Percentiles rank a stretch among this genome's conserved stretches.
Conservation (phyloP, 2,329 filamentous ascomycete species). For the Colletotrichum spinosum region DNA sequence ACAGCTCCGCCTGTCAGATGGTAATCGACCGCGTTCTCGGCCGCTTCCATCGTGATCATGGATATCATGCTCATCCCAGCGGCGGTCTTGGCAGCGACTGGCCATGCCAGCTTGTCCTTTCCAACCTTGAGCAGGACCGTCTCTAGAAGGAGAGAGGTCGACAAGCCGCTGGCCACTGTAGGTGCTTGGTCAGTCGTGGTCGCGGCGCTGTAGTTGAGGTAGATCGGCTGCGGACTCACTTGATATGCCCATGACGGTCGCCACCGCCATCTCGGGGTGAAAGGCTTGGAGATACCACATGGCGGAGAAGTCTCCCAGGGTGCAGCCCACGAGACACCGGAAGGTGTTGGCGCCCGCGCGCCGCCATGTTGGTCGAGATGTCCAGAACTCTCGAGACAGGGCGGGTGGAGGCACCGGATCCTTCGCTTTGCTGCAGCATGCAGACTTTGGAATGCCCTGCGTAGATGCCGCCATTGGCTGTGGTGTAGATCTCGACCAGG, state of each 20-base stretch:
- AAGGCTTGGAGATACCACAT: slow-evolving; percentile 66
- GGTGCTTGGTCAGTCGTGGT: background rate
- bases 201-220: background rate
- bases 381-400: slow-evolving; percentile 46
- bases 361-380: slow-evolving; percentile 53
- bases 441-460: background rate
- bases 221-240: slow-evolving; percentile 49
- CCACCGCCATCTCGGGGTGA: slow-evolving; percentile 58
- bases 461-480: background rate
- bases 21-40: slow-evolving; percentile 67
- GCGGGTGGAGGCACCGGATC: background rate
- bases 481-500: background rate
- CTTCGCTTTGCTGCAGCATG: slow-evolving; percentile 18
- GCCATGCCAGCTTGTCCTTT: slow-evolving; percentile 60
- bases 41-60: slow-evolving; percentile 69
- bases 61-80: slow-evolving; percentile 70
- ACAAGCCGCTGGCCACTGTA: slow-evolving; percentile 63
- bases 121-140: slow-evolving; percentile 62
- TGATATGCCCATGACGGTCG: slow-evolving; percentile 62
- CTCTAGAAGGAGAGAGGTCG: slow-evolving; percentile 64
- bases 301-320: slow-evolving; percentile 65
- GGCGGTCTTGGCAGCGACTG: slow-evolving; percentile 60
- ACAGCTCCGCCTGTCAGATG: slow-evolving; percentile 64
- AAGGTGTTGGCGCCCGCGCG: slow-evolving; percentile 66
- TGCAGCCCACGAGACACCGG: slow-evolving; percentile 67